Evolutionary conservation across 441 rosid genomes (phyloP).

Genomic region (Corymbia citriodora): DNA sequence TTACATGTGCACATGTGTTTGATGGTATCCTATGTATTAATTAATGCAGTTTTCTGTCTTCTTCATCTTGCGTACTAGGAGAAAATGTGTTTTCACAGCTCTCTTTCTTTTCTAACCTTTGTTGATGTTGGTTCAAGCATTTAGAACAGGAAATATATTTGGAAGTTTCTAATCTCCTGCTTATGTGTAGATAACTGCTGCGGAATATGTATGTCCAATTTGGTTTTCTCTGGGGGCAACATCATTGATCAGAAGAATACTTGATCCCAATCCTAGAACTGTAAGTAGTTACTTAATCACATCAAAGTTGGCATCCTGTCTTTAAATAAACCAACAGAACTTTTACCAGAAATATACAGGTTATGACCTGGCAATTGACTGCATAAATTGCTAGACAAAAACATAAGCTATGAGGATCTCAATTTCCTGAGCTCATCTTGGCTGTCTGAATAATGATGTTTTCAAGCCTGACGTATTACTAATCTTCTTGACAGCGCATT

Average conservation of each 20-base stretch:
- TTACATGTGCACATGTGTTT: not conserved
- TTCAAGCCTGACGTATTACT: not conserved
- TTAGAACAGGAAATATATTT: not conserved
- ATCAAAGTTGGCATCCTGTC: not conserved
- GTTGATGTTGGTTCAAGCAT: not conserved
- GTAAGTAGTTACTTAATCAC: conserved; percentile 43
- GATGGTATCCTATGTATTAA: not conserved
- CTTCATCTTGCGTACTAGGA: not conserved
- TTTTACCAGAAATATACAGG: not conserved
- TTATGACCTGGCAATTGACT: not conserved
- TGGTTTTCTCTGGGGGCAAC: conserved; percentile 79
- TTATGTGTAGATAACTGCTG: conserved; percentile 60
- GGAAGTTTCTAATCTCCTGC: conserved; percentile 8
- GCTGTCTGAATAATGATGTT: not conserved
- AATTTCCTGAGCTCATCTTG: not conserved
- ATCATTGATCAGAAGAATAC: conserved; percentile 63
- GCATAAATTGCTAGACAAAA: not conserved
- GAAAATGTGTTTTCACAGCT: not conserved
- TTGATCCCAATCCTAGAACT: conserved; percentile 73
- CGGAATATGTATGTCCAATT: conserved; percentile 67
- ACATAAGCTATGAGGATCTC: not conserved
- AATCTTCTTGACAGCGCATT: conserved; percentile 60
- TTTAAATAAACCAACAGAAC: not conserved
- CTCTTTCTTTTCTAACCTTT: not conserved
- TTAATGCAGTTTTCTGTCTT: not conserved